These are phyloP conservation scores for Heterobasidion irregulare DNA, from an alignment of 1,284 basidiomycete genomes.

Conservation along the genomic window DNA sequence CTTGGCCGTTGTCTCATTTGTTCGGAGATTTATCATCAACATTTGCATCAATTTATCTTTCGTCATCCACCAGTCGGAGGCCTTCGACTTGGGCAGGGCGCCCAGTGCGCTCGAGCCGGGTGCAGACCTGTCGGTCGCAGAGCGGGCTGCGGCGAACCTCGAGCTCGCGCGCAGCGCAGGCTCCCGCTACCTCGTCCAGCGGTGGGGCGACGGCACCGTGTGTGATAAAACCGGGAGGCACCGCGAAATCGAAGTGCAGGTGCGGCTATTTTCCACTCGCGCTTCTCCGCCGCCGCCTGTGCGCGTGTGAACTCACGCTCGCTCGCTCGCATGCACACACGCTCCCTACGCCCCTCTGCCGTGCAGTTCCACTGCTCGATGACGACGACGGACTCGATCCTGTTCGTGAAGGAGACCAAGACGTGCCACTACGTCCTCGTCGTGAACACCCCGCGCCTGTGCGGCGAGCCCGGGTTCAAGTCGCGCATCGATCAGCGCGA, in stretches of 20 bases:
- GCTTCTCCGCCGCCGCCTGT: not conserved
- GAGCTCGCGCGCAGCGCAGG: conserved; percentile 70
- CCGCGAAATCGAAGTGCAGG: conserved; percentile 90
- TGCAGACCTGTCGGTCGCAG: conserved; percentile 59
- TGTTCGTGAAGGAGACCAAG: conserved; percentile 86
- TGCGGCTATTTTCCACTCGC: conserved; percentile 21
- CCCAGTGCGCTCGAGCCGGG: conserved; percentile 40
- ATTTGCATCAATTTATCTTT: not conserved
- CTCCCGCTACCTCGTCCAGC: conserved; percentile 86
- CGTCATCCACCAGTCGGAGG: conserved; percentile 54
- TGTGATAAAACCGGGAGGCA: conserved; percentile 86
- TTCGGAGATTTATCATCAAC: not conserved
- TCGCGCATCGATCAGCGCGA: conserved; percentile 59
- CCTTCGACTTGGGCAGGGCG: conserved; percentile 72
- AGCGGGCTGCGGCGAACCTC: conserved; percentile 58
- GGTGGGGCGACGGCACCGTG: conserved; percentile 83
- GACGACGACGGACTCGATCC: conserved; percentile 79
- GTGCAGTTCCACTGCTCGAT: conserved; percentile 88
- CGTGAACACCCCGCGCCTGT: conserved; percentile 87
- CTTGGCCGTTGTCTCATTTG: conserved; percentile 14
- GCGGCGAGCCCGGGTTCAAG: conserved; percentile 85
- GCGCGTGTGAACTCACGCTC: no score
- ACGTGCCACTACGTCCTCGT: conserved; percentile 89
- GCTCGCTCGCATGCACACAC: no score
- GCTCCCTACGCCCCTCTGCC: no score